Conservation (phyloP, 192 early-diverging fungal genomes). For the Coemansia sp. region DNA sequence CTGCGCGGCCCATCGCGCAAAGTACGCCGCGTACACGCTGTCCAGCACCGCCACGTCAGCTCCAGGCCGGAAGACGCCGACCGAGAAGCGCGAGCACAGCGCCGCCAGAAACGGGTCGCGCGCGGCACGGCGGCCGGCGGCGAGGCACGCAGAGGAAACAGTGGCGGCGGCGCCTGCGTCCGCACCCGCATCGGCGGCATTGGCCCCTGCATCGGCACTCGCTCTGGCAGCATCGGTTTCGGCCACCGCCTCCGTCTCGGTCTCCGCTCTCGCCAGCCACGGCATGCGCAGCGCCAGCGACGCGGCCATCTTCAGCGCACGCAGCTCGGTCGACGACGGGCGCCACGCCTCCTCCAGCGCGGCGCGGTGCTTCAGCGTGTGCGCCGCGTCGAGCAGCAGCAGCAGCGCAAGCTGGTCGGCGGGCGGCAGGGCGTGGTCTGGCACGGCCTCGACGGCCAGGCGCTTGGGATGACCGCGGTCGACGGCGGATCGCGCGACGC, state of each 20-base stretch:
- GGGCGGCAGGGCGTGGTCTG: conserved; percentile 52
- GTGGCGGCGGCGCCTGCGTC: conserved; percentile 18
- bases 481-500: conserved; percentile 58
- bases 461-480: conserved; percentile 68
- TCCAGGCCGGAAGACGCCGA: conserved; percentile 35
- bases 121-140: conserved; percentile 32
- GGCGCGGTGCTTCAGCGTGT: conserved; percentile 58
- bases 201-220: background rate
- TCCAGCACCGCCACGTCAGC: conserved; percentile 28
- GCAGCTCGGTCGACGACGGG: conserved; percentile 66
- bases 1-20: conserved; percentile 27
- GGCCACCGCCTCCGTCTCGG: no score
- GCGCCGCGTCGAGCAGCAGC: conserved; percentile 59
- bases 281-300: conserved; percentile 73
- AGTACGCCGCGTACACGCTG: conserved; percentile 43
- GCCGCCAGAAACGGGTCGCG: conserved; percentile 35
- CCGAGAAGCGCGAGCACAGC: conserved; percentile 33
- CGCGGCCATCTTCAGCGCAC: conserved; percentile 68
- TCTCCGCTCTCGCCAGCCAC: conserved; percentile 67
- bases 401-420: conserved; percentile 58
- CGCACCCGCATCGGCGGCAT: background rate
- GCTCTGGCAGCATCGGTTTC: background rate
- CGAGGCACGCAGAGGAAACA: conserved; percentile 18
- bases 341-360: conserved; percentile 73
- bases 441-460: conserved; percentile 59